phyloP scores from a whole-genome alignment of 1,139 yeast genomes.

The Hyphopichia pseudoburtonii region DNA sequence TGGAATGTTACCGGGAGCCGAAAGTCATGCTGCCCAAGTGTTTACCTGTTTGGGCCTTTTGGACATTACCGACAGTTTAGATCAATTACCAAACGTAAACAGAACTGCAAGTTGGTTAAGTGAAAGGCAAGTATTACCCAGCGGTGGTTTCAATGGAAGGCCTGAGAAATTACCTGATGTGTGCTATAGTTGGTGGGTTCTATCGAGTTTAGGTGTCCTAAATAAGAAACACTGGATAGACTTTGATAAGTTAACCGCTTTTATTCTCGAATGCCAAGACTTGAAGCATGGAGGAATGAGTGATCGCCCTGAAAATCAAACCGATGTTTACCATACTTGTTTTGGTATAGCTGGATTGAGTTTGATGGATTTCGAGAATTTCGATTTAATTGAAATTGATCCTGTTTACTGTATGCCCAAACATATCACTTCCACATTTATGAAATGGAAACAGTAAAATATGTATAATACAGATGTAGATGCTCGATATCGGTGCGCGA shows the following conservation, averaged over 20 bases:
- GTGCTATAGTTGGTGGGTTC: slow-evolving; percentile 98
- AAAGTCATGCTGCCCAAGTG: slow-evolving; percentile 91
- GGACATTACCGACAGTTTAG: slow-evolving; percentile 64
- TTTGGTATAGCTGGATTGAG: slow-evolving; percentile 90
- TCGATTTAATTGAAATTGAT: slow-evolving; percentile 57
- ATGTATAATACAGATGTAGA: no score
- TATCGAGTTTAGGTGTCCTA: slow-evolving; percentile 73
- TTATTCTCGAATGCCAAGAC: slow-evolving; percentile 81
- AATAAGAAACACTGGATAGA: slow-evolving; percentile 75
- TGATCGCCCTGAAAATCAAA: slow-evolving; percentile 87
- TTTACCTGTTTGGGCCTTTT: slow-evolving; percentile 84
- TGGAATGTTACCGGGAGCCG: slow-evolving; percentile 93
- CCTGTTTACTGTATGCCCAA: slow-evolving; percentile 86
- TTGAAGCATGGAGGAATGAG: slow-evolving; percentile 80
- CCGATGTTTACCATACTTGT: slow-evolving; percentile 89
- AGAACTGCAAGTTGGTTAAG: slow-evolving; percentile 71
- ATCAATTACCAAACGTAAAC: slow-evolving; percentile 47
- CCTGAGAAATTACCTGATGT: slow-evolving; percentile 97
- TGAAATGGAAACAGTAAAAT: slow-evolving; percentile 42
- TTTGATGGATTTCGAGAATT: slow-evolving; percentile 57
- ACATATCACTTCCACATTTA: slow-evolving; percentile 45
- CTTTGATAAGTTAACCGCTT: slow-evolving; percentile 53
- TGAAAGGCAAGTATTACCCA: slow-evolving; percentile 78
- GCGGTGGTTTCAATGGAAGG: slow-evolving; percentile 94
- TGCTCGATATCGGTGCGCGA: no score